A percentile compares a stretch with the other conserved stretches of the same genome.
These are phyloP conservation scores for Sedum album DNA, from an alignment of 164 flowering plant species.

Conservation along the genomic window DNA sequence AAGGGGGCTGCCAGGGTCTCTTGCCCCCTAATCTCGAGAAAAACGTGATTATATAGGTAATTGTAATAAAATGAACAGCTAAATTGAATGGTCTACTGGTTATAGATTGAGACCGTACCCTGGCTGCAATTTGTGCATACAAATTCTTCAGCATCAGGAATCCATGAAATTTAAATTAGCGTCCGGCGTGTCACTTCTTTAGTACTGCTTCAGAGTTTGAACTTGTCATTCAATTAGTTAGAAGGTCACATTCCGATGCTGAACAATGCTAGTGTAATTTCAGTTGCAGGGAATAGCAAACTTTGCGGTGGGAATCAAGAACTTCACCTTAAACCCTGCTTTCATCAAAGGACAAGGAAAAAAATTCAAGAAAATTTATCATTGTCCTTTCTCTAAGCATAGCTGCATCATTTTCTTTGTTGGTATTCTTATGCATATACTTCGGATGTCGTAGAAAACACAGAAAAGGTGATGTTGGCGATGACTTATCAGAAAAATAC, in stretches of 20 bases:
- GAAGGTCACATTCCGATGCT: conserved; percentile 3
- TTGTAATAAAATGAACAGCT: no score
- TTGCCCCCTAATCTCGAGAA: no score
- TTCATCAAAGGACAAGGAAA: neutral
- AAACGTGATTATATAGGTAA: no score
- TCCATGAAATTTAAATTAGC: no score
- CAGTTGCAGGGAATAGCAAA: neutral
- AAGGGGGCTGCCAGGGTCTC: no score
- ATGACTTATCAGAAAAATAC: neutral
- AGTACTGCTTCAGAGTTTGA: neutral
- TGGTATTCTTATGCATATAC: neutral
- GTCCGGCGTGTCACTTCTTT: no score
- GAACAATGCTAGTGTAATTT: neutral
- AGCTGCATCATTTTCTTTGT: neutral
- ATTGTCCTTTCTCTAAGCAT: neutral
- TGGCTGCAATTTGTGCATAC: neutral
- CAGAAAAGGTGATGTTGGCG: neutral
- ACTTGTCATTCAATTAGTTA: conserved; percentile 1
- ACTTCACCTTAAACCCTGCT: neutral
- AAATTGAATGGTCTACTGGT: no score
- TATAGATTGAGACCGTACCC: no score
- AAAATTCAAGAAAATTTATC: neutral
- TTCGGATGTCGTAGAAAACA: neutral
- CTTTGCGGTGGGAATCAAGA: conserved; percentile 6
- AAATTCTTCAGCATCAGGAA: neutral